A percentile compares a stretch with the other conserved stretches of the same genome.
Conservation (phyloP, 139 green algal species). For the Micractinium sp. region DNA sequence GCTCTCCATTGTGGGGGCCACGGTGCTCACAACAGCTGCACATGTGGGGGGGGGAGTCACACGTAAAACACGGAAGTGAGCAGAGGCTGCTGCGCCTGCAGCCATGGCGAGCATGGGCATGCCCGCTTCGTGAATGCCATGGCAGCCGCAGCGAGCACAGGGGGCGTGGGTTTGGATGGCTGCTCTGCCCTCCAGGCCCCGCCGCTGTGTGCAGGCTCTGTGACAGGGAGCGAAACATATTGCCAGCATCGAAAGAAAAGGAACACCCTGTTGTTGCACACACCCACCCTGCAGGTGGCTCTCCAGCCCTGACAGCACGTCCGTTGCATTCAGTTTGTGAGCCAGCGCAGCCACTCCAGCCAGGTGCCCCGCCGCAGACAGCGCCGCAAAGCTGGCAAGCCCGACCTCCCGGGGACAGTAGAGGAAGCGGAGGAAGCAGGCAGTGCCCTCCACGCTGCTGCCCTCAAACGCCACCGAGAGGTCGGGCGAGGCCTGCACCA, state of each 20-base stretch:
- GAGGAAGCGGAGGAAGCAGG: background rate
- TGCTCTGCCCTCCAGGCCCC: too few species aligned
- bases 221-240: background rate
- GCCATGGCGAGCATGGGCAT: too few species aligned
- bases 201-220: too few species aligned
- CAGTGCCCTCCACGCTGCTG: background rate
- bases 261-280: background rate
- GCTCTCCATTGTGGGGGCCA: background rate
- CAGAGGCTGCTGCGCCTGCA: too few species aligned
- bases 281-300: background rate
- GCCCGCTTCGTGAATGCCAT: too few species aligned
- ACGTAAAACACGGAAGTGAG: too few species aligned
- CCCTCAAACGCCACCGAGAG: background rate
- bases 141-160: too few species aligned
- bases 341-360: background rate
- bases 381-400: constrained; percentile 4
- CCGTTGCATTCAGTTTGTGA: background rate
- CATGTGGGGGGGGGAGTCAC: too few species aligned
- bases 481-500: background rate
- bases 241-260: background rate
- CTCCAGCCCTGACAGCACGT: background rate
- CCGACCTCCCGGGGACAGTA: background rate
- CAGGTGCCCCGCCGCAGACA: background rate
- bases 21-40: background rate
- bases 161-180: too few species aligned